Evolutionary conservation across 2,329 filamentous ascomycete genomes (phyloP), one percentile per base, ranked within the genome.

Genomic region (Ascocoryne sarcoides): DNA sequence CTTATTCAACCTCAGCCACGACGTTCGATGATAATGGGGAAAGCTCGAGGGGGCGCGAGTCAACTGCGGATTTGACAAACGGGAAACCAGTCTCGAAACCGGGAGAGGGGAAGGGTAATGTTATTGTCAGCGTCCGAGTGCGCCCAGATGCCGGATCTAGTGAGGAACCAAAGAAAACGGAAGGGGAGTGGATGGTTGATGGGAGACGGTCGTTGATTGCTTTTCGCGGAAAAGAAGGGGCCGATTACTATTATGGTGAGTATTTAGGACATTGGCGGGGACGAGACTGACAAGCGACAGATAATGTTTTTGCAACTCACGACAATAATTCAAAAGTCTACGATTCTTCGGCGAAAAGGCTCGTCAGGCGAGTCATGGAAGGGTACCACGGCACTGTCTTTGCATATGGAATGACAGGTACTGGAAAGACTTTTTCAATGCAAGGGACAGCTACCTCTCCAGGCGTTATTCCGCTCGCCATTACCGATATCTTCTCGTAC

Each of bases 361-460:
- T 98, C 37, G 92, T 98, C 34, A 83, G 92, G 52, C 76, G 92
- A 55, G 92, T 98, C 36, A 98, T 98, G 92, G 92, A 98, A 67
- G 92, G 92, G 31, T 98, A 96, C 61, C 90, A 96, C 57, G 92
- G 90, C 44, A 98, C 92, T 1, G 92, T 98, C 17, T 96, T 98
- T 61, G 90, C 90, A 14, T 98, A 98, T 61, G 92, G 92, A 58
- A 96, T 96, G 89, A 98, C 92, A 3, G 92, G 92, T 47, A 96
- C 92, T 0, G 92, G 92, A 52, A 98, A 98, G 68, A 98, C 92
- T 1, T 98, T 96, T 62, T 96, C 90, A 29, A 98, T 98, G 92
- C 92, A 98, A 67, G 92, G 92, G 53, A 98, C 92, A 9, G 88
- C 89, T 33, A 86, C 85, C 2, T 94, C 88, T 29, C 92, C 92